Evolutionary conservation across 2,329 filamentous ascomycete genomes (phyloP), one percentile per base, ranked within the genome.

Genomic region (Bipolaris gigantea): DNA sequence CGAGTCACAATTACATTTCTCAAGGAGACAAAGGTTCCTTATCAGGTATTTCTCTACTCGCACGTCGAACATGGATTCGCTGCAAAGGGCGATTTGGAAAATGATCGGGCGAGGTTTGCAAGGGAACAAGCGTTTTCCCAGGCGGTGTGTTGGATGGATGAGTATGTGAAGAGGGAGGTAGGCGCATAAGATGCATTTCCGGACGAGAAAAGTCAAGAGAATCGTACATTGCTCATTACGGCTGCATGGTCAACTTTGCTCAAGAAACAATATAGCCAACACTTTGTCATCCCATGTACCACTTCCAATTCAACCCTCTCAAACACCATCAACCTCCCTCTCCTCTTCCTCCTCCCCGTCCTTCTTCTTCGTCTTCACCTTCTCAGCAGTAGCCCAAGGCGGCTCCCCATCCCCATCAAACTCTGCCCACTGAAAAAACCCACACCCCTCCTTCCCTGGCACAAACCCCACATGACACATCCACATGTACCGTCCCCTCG

Each of bases 401-500:
- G 92, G 92, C 62, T 89, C 85, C 1, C 93, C 93, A 71, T 97
- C 88, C 33, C 95, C 5, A 83, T 85, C 62, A 35, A 69, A 72
- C 38, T 69, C 66, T 1, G 68, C 67, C 69, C 66, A 69, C 32
- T 66, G 59, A 21, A 69, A 67, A 45, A 70, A 73, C 0, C 66
- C 62, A 34, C 70, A 76, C 5, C 77, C 77, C 49, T 80, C 75
- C 81, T 87, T 42, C 0, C 84, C 88, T 0, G 88, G 87, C 2
- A 86, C 81, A 65, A 87, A 89, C 6, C 87, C 85, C 0, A 85
- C 85, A 75, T 96, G 85, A 66, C 94, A 97, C 89, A 93, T 94
- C 91, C 91, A 96, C 76, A 95, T 95, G 71, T 97, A 96, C 64
- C 82, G 81, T 0, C 93, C 92, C 61, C 85, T 80, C 49, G 85